These are phyloP conservation scores for Myriangium duriaei DNA, from an alignment of 2,329 filamentous ascomycete species.

Conservation along the genomic window DNA sequence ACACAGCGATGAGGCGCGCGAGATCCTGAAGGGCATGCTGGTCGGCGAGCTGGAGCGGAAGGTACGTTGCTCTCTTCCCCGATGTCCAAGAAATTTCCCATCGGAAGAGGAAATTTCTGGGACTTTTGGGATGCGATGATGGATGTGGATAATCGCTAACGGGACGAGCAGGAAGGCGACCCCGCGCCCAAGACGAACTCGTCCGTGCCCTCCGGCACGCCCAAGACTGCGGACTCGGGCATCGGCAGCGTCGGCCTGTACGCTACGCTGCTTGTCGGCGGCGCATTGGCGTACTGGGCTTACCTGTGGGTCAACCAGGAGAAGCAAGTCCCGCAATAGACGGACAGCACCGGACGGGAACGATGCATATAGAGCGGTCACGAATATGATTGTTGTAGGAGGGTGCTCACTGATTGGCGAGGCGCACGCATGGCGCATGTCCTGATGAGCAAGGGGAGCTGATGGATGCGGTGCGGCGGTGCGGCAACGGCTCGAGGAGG, in stretches of 20 bases:
- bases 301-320: constrained; percentile 74
- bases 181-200: constrained; percentile 53
- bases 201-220: constrained; percentile 37
- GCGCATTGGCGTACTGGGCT: constrained; percentile 60
- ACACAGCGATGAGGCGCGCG: constrained; percentile 95
- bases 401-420: no score
- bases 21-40: constrained; percentile 69
- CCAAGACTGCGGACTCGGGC: constrained; percentile 33
- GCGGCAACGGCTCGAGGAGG: no score
- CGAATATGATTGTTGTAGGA: no score
- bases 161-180: constrained; percentile 53
- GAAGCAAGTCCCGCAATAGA: constrained; percentile 14
- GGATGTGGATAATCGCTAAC: no score
- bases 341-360: no score
- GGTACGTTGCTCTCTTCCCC: constrained; percentile 40
- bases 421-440: no score
- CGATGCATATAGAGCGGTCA: no score
- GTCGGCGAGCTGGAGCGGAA: constrained; percentile 69
- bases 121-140: no score
- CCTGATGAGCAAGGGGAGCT: no score
- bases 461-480: no score
- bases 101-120: no score
- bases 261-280: constrained; percentile 66
- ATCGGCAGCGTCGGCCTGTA: constrained; percentile 69
- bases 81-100: not conserved